These are phyloP conservation scores for Fusarium miscanthi DNA, from an alignment of 2,329 filamentous ascomycete species.

Conservation along the genomic window DNA sequence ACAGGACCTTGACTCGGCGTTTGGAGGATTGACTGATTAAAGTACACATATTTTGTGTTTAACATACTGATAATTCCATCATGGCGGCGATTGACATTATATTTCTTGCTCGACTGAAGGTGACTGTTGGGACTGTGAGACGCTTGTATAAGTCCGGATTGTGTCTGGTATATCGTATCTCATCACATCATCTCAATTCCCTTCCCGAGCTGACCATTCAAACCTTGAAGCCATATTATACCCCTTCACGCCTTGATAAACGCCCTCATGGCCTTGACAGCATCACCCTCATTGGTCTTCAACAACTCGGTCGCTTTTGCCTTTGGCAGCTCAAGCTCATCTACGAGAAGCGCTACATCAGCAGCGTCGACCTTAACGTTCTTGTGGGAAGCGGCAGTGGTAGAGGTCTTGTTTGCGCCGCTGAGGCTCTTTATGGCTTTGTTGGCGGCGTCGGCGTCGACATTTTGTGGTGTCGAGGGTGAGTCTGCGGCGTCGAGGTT, in stretches of 20 bases:
- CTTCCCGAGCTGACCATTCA: background rate
- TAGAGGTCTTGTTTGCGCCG: constrained; percentile 44
- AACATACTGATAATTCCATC: constrained; percentile 12
- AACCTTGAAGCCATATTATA: background rate
- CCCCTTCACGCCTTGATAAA: constrained; percentile 51
- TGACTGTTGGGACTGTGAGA: background rate
- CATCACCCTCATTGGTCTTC: constrained; percentile 76
- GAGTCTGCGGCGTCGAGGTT: constrained; percentile 69
- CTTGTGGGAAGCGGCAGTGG: constrained; percentile 56
- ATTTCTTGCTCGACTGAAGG: background rate
- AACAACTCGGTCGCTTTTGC: constrained; percentile 79
- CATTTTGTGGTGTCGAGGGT: constrained; percentile 61
- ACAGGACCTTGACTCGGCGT: constrained; percentile 39
- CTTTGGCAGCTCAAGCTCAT: constrained; percentile 78
- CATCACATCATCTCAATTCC: no score
- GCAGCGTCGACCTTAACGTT: constrained; percentile 79
- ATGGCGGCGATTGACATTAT: constrained; percentile 9
- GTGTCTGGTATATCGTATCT: background rate
- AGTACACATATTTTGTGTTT: constrained; percentile 8
- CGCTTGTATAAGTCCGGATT: background rate
- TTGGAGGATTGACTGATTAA: constrained; percentile 29
- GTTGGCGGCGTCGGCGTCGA: constrained; percentile 76
- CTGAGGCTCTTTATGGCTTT: constrained; percentile 76
- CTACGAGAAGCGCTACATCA: constrained; percentile 77
- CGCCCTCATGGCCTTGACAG: constrained; percentile 72